Conservation (phyloP, 31 red algal genomes). For the Porphyra umbilicalis region DNA sequence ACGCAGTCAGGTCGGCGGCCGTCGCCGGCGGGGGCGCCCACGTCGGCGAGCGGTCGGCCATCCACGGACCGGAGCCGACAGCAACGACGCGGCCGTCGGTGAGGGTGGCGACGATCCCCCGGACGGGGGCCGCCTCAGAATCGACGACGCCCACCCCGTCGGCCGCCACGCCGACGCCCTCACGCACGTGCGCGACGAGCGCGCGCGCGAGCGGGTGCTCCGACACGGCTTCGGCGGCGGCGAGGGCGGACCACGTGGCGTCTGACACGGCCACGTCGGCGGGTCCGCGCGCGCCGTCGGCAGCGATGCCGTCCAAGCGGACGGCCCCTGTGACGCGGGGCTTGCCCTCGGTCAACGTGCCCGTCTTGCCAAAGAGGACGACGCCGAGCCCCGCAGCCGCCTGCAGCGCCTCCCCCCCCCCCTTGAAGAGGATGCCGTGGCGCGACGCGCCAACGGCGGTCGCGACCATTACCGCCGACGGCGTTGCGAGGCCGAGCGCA, state of each 20-base stretch:
- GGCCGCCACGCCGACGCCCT: not conserved
- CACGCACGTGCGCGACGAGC: constrained; percentile 9
- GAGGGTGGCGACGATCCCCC: not conserved
- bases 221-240: constrained; percentile 9
- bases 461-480: constrained; percentile 56
- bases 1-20: not conserved
- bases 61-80: not conserved
- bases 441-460: constrained; percentile 27
- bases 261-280: not conserved
- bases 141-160: not conserved
- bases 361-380: constrained; percentile 75
- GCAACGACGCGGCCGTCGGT: not conserved
- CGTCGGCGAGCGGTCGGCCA: not conserved
- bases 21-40: not conserved
- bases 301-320: not conserved
- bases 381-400: not conserved
- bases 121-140: not conserved
- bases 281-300: not conserved
- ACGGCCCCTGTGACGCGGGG: not conserved
- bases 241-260: not conserved
- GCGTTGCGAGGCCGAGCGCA: constrained; percentile 72
- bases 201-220: constrained; percentile 24
- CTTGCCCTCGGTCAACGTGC: constrained; percentile 45
- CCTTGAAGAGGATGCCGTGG: constrained; percentile 57
- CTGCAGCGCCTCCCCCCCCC: constrained; percentile 32